Evolutionary conservation across 306 rosid species (phyloP), one percentile per base, ranked within the genome.

Genomic region (Pterocarpus santalinus): DNA sequence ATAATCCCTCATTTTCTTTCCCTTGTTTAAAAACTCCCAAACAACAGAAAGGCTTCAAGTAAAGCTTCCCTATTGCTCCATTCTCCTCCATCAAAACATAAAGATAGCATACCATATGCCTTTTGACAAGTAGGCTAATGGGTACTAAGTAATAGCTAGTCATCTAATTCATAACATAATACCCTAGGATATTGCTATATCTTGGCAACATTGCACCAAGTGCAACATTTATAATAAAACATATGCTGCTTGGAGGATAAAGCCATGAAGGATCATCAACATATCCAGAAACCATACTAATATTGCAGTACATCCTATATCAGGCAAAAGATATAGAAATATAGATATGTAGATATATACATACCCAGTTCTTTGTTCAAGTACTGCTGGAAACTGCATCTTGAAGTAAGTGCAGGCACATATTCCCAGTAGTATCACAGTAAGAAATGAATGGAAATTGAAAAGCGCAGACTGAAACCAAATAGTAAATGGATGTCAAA

Each of bases 361-460:
- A 80, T 84, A 87, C 90, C 90, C 90, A 8, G 90, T 87, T 84
- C 79, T 81, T 69, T 81, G 86, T 61, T 87, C 90, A 69, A 87
- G 82, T 73, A 87, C 65, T 2, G 88, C 88, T 35, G 90, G 87
- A 81, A 87, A 87, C 75, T 87, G 90, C 88, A 87, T 84, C 82
- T 87, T 87, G 77, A 87, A 62, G 77, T 72, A 87, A 56, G 90
- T 87, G 79, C 90, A 87, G 49, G 87, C 79, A 41, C 90, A 87
- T 66, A 87, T 87, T 46, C 84, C 90, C 80, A 87, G 56, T 36
- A 87, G 87, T 76, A 87, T 82, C 22, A 87, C 90, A 22, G 87
- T 81, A 17, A 87, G 80, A 81, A 87, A 87, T 2, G 90, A 87
- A 74, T 87, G 90, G 73, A 87, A 87, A 82, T 87, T 87, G 84